These are phyloP conservation scores for Mortierella sp. DNA, from an alignment of 371 early-diverging fungal genomes.

Conservation along the genomic window DNA sequence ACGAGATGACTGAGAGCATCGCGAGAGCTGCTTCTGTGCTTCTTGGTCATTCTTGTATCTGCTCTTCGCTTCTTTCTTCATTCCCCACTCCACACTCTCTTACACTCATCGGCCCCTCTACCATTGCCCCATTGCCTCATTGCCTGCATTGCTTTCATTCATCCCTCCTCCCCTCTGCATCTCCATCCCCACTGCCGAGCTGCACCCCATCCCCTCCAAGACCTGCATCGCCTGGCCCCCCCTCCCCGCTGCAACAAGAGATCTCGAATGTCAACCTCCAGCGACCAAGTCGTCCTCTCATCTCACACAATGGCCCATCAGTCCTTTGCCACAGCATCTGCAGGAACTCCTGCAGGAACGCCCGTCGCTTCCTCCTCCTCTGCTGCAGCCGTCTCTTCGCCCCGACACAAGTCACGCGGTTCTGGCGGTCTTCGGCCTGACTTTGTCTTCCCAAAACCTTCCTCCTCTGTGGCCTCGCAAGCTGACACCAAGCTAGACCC, in stretches of 20 bases:
- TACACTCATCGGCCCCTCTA: too few species aligned
- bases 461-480: neutral
- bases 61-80: too few species aligned
- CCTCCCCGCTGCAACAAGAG: too few species aligned
- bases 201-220: too few species aligned
- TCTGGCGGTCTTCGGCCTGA: constrained; percentile 42
- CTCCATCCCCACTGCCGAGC: too few species aligned
- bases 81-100: neutral
- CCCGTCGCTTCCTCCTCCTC: neutral
- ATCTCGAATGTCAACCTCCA: constrained; percentile 1
- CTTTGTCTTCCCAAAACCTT: constrained; percentile 53
- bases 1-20: too few species aligned
- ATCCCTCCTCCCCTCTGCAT: neutral
- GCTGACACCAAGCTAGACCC: neutral
- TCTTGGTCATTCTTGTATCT: too few species aligned
- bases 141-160: neutral
- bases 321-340: constrained; percentile 4
- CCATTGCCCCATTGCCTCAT: too few species aligned
- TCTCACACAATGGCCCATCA: constrained; percentile 18
- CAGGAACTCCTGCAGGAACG: constrained; percentile 1
- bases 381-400: neutral
- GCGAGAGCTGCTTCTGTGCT: too few species aligned
- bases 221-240: too few species aligned
- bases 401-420: constrained; percentile 41
- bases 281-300: constrained; percentile 2